These are phyloP conservation scores for Anacardium occidentale DNA, from an alignment of 345 rosid genomes.

Conservation along the genomic window DNA sequence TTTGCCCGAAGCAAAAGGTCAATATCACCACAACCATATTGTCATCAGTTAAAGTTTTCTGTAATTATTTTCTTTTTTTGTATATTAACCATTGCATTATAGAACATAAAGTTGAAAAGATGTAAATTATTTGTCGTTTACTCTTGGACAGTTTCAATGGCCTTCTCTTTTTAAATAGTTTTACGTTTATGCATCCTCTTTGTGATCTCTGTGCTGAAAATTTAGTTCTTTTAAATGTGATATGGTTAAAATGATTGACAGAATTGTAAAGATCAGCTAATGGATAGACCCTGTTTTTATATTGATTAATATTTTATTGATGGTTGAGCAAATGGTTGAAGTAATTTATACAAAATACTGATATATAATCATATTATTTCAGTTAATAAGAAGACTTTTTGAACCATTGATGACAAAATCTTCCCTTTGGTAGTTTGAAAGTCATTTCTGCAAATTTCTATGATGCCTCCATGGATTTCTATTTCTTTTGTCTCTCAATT, in stretches of 20 bases:
- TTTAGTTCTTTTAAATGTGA: not conserved
- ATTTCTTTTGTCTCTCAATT: not conserved
- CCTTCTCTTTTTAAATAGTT: not conserved
- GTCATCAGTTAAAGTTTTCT: not conserved
- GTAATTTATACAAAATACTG: not conserved
- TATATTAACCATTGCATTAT: not conserved
- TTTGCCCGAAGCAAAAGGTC: not conserved
- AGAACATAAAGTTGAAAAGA: not conserved
- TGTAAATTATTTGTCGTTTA: not conserved
- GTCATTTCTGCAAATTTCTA: not conserved
- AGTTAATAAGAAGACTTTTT: not conserved
- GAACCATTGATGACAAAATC: not conserved
- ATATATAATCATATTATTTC: not conserved
- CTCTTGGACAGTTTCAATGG: not conserved
- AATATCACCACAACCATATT: not conserved
- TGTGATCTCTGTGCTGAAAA: not conserved
- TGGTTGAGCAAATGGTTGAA: too few relatives aligned
- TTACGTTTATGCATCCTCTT: too few relatives aligned
- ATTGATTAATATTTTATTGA: too few relatives aligned
- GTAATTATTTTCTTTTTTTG: constrained; percentile 13
- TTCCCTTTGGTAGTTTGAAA: too few relatives aligned
- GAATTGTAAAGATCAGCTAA: too few relatives aligned
- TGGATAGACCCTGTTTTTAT: too few relatives aligned
- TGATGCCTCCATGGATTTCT: not conserved
- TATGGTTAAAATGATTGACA: too few relatives aligned